Base-by-base conservation (phyloP, 129 eudicot genomes). In the Logfia minima region DNA sequence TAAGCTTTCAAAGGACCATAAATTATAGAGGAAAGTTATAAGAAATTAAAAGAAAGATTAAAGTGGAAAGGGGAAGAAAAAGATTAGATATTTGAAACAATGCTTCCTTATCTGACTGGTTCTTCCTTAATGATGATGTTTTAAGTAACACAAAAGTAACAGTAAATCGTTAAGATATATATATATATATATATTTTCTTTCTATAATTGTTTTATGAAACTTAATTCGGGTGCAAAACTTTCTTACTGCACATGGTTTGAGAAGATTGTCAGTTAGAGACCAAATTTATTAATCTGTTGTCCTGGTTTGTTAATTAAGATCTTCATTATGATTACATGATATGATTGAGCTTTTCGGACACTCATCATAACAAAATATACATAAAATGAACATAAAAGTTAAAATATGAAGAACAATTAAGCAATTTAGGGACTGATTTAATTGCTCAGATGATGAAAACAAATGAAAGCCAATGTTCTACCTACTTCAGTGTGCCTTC, bases 341-440 rank as follows among this genome's bases (percentile, higher is more conserved):
- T 48, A 48, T 14, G 55, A 48, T 14, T 48, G n/a, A 48, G 55
- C 3, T 48, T 13, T 48, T 48, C 18, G 6, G 55, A 48, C 55
- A 14, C 6, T 48, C n/a, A 14, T 48, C n/a, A 48, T 45, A 45
- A 13, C 13, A 26, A 26, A 1, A 43, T 14, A 48, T 48, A 48
- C 55, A 48, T 14, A 14, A 48, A 48, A 60, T 62, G 34, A 68
- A 16, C 68, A 68, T 68, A 39, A 32, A 26, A 19, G 10, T 43
- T 45, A 26, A 22, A 75, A 13, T 4, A 37, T 63, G 71, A 43
- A 63, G 48, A 75, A 18, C 26, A 63, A 11, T 11, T 14, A 74
- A 17, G 72, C 72, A 61, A 72, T 64, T 65, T 29, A 26, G 48
- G 71, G 45, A 64, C 65, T 67, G 62, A 18, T 45, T 75, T 75